Conservation (phyloP, 169 alveolate species). For the Hammondia hammondi region DNA sequence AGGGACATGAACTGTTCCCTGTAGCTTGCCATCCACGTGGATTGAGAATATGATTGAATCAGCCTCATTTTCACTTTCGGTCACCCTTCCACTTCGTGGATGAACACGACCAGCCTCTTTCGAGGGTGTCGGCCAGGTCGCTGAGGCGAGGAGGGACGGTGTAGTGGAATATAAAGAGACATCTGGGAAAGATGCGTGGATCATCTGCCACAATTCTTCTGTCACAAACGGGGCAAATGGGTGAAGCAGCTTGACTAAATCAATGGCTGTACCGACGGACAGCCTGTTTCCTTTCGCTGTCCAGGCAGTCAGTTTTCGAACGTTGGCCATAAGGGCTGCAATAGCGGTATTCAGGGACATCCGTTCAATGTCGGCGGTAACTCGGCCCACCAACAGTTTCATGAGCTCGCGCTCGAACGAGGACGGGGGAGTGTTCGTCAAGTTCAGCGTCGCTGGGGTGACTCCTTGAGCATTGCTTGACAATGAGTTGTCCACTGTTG, state of each 20-base stretch:
- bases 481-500: neutral
- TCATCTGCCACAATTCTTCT: conserved; percentile 81
- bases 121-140: neutral
- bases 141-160: conserved; percentile 15
- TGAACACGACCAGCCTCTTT: neutral
- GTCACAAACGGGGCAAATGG: conserved; percentile 87
- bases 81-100: neutral
- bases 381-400: neutral
- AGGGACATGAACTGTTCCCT: conserved; percentile 6
- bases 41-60: neutral
- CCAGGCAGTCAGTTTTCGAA: conserved; percentile 70
- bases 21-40: conserved; percentile 4
- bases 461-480: neutral
- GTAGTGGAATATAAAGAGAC: neutral
- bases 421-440: neutral
- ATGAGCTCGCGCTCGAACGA: conserved; percentile 8
- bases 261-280: conserved; percentile 57
- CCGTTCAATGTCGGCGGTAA: conserved; percentile 75
- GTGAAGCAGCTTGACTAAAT: conserved; percentile 74
- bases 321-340: conserved; percentile 77
- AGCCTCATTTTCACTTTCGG: neutral
- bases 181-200: neutral
- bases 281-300: conserved; percentile 63
- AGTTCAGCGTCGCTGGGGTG: neutral
- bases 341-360: conserved; percentile 80